A percentile compares a stretch with the other conserved stretches of the same genome.
Conservation (phyloP, 768 basidiomycete species). For the Epithele typhae region DNA sequence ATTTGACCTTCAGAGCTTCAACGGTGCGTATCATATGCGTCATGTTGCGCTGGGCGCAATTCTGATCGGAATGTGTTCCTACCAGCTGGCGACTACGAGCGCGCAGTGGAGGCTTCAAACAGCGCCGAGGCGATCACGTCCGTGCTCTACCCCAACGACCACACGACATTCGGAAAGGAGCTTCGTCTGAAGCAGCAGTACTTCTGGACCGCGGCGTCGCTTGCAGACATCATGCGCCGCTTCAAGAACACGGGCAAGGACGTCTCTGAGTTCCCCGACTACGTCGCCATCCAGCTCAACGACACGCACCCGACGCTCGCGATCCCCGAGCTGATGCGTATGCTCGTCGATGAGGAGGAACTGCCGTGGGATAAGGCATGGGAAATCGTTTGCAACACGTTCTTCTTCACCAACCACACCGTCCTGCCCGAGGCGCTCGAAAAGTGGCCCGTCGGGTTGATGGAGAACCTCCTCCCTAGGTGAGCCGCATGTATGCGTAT, state of each 20-base stretch:
- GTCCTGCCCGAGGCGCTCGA: constrained; percentile 86
- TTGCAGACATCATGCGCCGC: constrained; percentile 86
- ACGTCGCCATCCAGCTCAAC: constrained; percentile 92
- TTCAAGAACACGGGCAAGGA: constrained; percentile 88
- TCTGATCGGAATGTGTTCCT: constrained; percentile 7
- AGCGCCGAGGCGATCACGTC: constrained; percentile 92
- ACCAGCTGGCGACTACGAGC: constrained; percentile 88
- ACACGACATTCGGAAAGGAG: constrained; percentile 83
- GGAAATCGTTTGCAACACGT: constrained; percentile 83
- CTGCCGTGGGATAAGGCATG: constrained; percentile 81
- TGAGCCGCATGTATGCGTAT: neutral
- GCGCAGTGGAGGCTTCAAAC: constrained; percentile 82
- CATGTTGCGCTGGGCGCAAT: no score
- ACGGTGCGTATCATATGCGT: constrained; percentile 48
- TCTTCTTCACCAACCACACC: constrained; percentile 96
- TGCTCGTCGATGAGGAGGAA: constrained; percentile 90
- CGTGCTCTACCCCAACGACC: constrained; percentile 95
- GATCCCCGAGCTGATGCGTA: constrained; percentile 92
- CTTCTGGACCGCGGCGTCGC: constrained; percentile 88
- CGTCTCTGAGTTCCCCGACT: constrained; percentile 78
- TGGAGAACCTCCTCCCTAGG: constrained; percentile 79
- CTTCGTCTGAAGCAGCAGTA: constrained; percentile 94
- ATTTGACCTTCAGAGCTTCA: constrained; percentile 94
- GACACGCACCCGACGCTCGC: constrained; percentile 96
- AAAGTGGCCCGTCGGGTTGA: constrained; percentile 89